Evolutionary conservation across 2,329 filamentous ascomycete genomes (phyloP).

Genomic region (Chaetothyriales sp.): DNA sequence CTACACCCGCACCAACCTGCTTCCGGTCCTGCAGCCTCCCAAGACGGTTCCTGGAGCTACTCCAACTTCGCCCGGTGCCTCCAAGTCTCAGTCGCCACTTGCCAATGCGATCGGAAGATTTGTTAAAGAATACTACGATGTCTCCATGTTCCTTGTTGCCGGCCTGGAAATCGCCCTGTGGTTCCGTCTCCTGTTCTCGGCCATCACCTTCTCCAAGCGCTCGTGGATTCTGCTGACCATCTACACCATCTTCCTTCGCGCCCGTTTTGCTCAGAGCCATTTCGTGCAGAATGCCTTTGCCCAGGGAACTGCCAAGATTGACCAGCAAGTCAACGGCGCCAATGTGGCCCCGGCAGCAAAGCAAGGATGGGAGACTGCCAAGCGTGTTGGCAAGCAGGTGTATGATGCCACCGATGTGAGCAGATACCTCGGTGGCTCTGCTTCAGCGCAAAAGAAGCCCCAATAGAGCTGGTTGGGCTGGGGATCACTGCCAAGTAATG

Average conservation of each 20-base stretch:
- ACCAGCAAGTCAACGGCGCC: constrained; percentile 72
- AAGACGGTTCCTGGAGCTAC: constrained; percentile 37
- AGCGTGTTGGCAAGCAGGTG: constrained; percentile 56
- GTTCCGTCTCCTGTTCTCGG: constrained; percentile 65
- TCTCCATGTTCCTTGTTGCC: constrained; percentile 86
- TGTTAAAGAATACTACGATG: constrained; percentile 95
- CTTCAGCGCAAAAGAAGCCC: constrained; percentile 30
- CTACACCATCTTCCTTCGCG: constrained; percentile 86
- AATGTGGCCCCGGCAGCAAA: constrained; percentile 66
- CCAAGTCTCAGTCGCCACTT: constrained; percentile 42
- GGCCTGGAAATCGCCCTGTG: constrained; percentile 76
- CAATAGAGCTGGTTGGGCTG: constrained; percentile 23
- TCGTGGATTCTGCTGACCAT: constrained; percentile 75
- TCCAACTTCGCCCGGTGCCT: constrained; percentile 38
- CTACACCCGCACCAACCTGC: constrained; percentile 83
- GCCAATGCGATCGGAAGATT: constrained; percentile 79
- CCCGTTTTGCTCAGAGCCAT: constrained; percentile 73
- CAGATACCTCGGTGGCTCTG: constrained; percentile 44
- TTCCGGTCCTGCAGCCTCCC: constrained; percentile 68
- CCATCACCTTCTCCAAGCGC: constrained; percentile 73
- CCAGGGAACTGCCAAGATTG: constrained; percentile 57
- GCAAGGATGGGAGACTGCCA: constrained; percentile 66
- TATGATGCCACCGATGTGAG: constrained; percentile 65
- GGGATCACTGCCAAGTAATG: background rate
- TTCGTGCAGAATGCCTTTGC: constrained; percentile 78